Base-by-base conservation (phyloP, 148 eudicot genomes). In the Oxyria digyna region DNA sequence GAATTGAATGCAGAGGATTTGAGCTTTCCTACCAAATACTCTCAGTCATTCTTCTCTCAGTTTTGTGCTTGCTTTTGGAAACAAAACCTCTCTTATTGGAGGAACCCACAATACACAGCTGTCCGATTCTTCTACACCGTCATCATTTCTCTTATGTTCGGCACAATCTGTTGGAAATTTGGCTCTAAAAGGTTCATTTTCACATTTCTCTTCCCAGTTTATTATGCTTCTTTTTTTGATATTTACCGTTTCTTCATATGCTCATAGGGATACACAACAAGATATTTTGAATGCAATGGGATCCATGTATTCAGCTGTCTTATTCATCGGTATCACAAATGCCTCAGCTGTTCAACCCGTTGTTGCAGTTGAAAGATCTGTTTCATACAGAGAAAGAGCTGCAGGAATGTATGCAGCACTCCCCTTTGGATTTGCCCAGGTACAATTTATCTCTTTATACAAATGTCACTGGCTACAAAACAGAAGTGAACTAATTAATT, bases 351-450 rank as follows among this genome's bases (percentile, higher is more conserved):
- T 87, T 35, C 97, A 91, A 76, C 97, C 97, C 9, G 97, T 91
- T 64, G 85, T 91, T 42, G 78, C 83, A 27, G 82, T 88, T 21
- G 97, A 91, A 74, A 79, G 97, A 68, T 85, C 76, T 29, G 97
- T 91, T 70, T 87, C 97, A 1, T 91, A 85, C 70, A 76, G 97
- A 78, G 97, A 91, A 64, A 78, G 90, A 81, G 97, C 92, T 32
- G 97, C 97, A 5, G 94, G 96, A 75, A 88, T 91, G 97, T 91
- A 91, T 73, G 89, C 97, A 63, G 84, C 96, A 69, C 78, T 91
- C 49, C 79, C 97, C 38, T 88, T 91, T 78, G 91, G 92, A 67
- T 87, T 88, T 73, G 88, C 97, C 13, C 96, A 88, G 97, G 97
- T 82, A 70, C 27, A 4, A 21, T 35, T 17, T 43, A 32, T 9